Evolutionary conservation across 768 basidiomycete genomes (phyloP).

Genomic region (Rubroboletus satanas): DNA sequence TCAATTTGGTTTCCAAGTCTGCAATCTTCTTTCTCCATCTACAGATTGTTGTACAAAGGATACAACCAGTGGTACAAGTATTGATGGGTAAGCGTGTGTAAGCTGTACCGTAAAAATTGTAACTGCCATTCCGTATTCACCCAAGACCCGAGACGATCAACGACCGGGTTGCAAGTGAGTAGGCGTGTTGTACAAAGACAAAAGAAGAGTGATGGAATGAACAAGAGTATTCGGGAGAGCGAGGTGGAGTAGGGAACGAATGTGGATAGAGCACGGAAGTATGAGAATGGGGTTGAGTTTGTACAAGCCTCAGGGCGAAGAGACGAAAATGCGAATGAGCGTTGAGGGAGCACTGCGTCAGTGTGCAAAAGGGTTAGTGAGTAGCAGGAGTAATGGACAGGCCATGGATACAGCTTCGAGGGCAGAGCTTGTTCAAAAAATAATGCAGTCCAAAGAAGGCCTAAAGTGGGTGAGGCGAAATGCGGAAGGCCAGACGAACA

Average conservation of each 20-base stretch:
- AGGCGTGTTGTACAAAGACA: conserved; percentile 16
- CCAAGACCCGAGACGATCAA: conserved; percentile 14
- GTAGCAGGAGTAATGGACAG: neutral
- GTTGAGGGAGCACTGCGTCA: neutral
- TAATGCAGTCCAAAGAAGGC: neutral
- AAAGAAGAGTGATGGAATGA: neutral
- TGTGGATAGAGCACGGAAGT: neutral
- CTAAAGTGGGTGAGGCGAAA: neutral
- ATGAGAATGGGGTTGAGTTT: neutral
- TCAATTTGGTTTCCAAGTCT: neutral
- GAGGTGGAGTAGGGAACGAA: neutral
- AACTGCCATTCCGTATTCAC: conserved; percentile 2
- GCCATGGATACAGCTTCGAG: neutral
- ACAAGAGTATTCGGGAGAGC: neutral
- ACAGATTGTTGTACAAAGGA: conserved; percentile 21
- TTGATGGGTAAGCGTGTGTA: conserved; percentile 1
- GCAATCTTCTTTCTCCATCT: conserved; percentile 14
- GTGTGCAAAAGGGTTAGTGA: conserved; percentile 3
- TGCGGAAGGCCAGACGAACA: neutral
- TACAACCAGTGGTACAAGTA: conserved; percentile 23
- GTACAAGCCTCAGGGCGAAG: conserved; percentile 7
- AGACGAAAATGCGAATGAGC: conserved; percentile 1
- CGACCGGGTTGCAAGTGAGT: neutral
- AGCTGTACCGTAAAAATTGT: conserved; percentile 20
- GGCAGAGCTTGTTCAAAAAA: neutral